Percentiles rank a stretch among this genome's conserved stretches.
Evolutionary conservation across 345 rosid species (phyloP).

Genomic region (Jatropha curcas): DNA sequence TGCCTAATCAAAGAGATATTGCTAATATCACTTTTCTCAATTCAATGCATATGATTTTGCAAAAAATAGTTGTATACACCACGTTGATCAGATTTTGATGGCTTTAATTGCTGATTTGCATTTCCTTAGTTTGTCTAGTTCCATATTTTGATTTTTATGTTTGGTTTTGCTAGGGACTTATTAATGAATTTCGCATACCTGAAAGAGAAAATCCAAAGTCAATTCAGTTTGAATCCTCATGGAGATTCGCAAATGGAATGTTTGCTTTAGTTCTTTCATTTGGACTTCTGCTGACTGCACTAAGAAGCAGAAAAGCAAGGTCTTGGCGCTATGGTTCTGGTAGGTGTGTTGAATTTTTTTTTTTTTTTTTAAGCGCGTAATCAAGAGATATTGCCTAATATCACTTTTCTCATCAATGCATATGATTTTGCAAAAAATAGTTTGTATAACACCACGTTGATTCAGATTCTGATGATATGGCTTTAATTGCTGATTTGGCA

Average conservation of each 20-base stretch:
- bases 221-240: slow-evolving; percentile 20
- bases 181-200: slow-evolving; percentile 24
- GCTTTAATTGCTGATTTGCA: slow-evolving; percentile 9
- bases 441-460: neutral
- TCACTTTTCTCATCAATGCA: neutral
- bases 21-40: neutral
- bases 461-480: slow-evolving; percentile 10
- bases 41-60: slow-evolving; percentile 2
- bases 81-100: neutral
- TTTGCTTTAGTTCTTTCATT: slow-evolving; percentile 31
- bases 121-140: neutral
- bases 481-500: slow-evolving; percentile 9
- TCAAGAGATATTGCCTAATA: neutral
- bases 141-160: neutral
- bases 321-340: slow-evolving; percentile 39
- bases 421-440: neutral
- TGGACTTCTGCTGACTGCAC: slow-evolving; percentile 28
- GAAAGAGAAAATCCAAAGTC: slow-evolving; percentile 24
- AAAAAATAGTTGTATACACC: neutral
- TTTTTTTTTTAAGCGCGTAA: too few relatives aligned
- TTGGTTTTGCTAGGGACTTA: slow-evolving; percentile 24
- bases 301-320: slow-evolving; percentile 34
- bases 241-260: slow-evolving; percentile 38
- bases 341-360: slow-evolving; percentile 9
- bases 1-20: neutral